phyloP scores from a whole-genome alignment of 768 basidiomycete genomes.

The Kwoniella sp. region DNA sequence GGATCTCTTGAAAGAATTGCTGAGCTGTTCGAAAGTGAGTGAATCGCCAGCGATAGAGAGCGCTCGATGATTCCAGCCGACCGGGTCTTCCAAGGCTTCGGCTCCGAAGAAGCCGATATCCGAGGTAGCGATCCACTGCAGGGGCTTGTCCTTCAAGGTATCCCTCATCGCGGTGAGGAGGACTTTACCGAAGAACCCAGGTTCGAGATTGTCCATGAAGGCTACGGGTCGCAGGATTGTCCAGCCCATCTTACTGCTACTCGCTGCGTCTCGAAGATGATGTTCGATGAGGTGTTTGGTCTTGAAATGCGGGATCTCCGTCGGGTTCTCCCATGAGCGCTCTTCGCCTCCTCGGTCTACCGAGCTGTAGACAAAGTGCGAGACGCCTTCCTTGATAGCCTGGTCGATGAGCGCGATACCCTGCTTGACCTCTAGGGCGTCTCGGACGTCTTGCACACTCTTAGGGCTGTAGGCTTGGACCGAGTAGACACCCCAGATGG shows the following conservation, averaged over 20 bases:
- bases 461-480: not conserved
- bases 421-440: slow-evolving; percentile 11
- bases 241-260: not conserved
- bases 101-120: slow-evolving; percentile 19
- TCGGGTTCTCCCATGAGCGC: slow-evolving; percentile 16
- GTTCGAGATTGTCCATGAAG: slow-evolving; percentile 10
- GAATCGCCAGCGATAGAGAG: slow-evolving; percentile 14
- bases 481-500: slow-evolving; percentile 24
- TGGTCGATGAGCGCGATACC: slow-evolving; percentile 17
- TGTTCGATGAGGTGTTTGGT: slow-evolving; percentile 18
- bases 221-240: slow-evolving; percentile 9
- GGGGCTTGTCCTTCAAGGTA: slow-evolving; percentile 6
- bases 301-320: slow-evolving; percentile 19
- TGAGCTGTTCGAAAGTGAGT: slow-evolving; percentile 7
- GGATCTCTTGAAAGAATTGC: not conserved
- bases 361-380: slow-evolving; percentile 18
- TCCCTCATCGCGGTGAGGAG: slow-evolving; percentile 11
- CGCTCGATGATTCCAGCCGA: slow-evolving; percentile 9
- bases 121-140: slow-evolving; percentile 11
- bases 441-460: not conserved
- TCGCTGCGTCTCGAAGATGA: not conserved
- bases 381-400: slow-evolving; percentile 3
- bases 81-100: slow-evolving; percentile 2
- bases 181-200: slow-evolving; percentile 4
- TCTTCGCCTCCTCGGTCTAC: slow-evolving; percentile 20